phyloP scores from a whole-genome alignment of 169 alveolate genomes.

The Cryptosporidium sp. region DNA sequence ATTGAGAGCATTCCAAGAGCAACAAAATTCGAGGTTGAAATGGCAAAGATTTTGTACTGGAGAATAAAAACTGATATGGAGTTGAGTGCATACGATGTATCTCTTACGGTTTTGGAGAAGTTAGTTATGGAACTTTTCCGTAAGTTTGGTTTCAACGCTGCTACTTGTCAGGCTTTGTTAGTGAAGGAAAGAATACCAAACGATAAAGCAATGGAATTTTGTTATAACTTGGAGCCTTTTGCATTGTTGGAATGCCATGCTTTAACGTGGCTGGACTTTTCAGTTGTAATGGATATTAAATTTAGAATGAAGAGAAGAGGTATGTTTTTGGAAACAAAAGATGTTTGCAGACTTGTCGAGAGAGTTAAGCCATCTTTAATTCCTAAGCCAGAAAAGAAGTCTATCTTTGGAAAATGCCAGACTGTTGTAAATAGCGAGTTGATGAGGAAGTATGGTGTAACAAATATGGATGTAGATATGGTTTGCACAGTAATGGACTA shows the following conservation, averaged over 20 bases:
- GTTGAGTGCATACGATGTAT: slow-evolving; percentile 19
- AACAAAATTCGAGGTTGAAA: slow-evolving; percentile 48
- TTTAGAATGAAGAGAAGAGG: slow-evolving; percentile 69
- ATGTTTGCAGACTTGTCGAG: slow-evolving; percentile 63
- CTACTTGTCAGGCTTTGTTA: slow-evolving; percentile 56
- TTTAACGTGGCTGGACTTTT: slow-evolving; percentile 69
- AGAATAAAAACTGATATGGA: slow-evolving; percentile 64
- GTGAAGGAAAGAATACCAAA: slow-evolving; percentile 20
- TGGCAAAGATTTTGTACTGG: slow-evolving; percentile 61
- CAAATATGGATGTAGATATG: slow-evolving; percentile 65
- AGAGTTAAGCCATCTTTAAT: slow-evolving; percentile 67
- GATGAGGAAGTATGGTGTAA: slow-evolving; percentile 38
- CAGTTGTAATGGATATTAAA: slow-evolving; percentile 63
- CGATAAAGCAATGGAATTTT: slow-evolving; percentile 48
- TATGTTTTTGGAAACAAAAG: slow-evolving; percentile 66
- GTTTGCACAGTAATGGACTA: slow-evolving; percentile 63
- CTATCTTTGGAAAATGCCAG: slow-evolving; percentile 64
- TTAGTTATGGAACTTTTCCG: slow-evolving; percentile 43
- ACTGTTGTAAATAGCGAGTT: slow-evolving; percentile 28
- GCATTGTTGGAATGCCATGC: slow-evolving; percentile 67
- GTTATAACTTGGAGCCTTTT: slow-evolving; percentile 67
- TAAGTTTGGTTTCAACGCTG: slow-evolving; percentile 43
- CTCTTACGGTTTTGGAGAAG: slow-evolving; percentile 42
- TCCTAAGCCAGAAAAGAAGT: slow-evolving; percentile 64
- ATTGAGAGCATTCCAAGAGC: slow-evolving; percentile 20